A percentile compares a stretch with the other conserved stretches of the same genome.
phyloP scores from a whole-genome alignment of 2,329 filamentous ascomycete species.

The Fusarium denticulatum region DNA sequence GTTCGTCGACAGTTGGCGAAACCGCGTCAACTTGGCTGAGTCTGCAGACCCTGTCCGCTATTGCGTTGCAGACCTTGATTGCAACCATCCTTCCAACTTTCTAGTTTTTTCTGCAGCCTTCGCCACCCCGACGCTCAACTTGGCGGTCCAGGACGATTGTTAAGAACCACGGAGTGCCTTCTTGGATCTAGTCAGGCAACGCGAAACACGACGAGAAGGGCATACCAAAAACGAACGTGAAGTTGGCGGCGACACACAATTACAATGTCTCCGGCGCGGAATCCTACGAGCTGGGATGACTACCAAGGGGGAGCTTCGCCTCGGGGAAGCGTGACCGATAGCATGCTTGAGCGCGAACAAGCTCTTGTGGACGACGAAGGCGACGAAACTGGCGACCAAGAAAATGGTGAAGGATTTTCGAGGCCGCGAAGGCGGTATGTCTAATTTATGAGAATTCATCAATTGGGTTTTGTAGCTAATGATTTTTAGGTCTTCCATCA shows the following conservation, averaged over 20 bases:
- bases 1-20: not conserved
- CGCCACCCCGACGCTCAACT: conserved; percentile 23
- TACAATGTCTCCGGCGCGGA: conserved; percentile 47
- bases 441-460: too few relatives aligned
- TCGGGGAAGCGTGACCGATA: conserved; percentile 55
- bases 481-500: conserved; percentile 64
- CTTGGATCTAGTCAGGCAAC: not conserved
- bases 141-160: conserved; percentile 4
- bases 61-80: conserved; percentile 22
- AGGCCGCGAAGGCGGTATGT: conserved; percentile 48
- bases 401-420: conserved; percentile 36
- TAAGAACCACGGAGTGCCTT: not conserved
- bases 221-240: not conserved
- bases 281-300: conserved; percentile 58
- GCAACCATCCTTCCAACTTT: conserved; percentile 26
- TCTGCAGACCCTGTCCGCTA: conserved; percentile 18
- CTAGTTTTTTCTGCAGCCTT: conserved; percentile 27
- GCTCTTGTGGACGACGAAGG: conserved; percentile 56
- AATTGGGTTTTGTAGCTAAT: conserved; percentile 1
- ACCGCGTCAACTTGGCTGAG: conserved; percentile 1
- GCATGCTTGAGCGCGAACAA: conserved; percentile 56
- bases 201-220: not conserved
- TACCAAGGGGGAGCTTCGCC: conserved; percentile 57
- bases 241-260: conserved; percentile 13
- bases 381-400: conserved; percentile 48